Evolutionary conservation across 805 yeast genomes (phyloP).

Genomic region (Metschnikowia similis): DNA sequence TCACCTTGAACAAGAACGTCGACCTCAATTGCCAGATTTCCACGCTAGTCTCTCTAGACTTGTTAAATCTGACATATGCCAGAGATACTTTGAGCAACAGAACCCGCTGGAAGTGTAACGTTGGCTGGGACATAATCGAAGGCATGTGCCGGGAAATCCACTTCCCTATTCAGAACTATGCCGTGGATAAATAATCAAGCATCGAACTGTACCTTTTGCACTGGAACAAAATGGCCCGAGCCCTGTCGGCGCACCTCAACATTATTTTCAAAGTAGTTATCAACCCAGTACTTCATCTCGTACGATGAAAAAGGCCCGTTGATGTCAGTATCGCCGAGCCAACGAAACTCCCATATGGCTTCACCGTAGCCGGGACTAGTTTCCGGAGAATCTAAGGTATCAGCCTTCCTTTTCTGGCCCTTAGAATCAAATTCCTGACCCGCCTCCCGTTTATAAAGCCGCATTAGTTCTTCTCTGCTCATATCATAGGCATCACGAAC

Average conservation of each 20-base stretch:
- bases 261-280: slow-evolving; percentile 43
- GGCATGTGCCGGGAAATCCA: slow-evolving; percentile 59
- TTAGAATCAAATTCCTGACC: slow-evolving; percentile 30
- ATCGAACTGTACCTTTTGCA: slow-evolving; percentile 22
- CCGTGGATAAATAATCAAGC: slow-evolving; percentile 31
- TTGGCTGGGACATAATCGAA: slow-evolving; percentile 61
- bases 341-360: slow-evolving; percentile 46
- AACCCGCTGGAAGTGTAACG: slow-evolving; percentile 75
- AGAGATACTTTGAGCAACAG: slow-evolving; percentile 60
- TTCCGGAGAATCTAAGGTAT: neutral
- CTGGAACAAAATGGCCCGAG: slow-evolving; percentile 21
- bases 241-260: slow-evolving; percentile 39
- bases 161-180: slow-evolving; percentile 62
- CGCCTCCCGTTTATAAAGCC: slow-evolving; percentile 40
- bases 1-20: slow-evolving; percentile 38
- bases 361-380: slow-evolving; percentile 22
- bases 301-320: slow-evolving; percentile 48
- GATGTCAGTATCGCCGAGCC: slow-evolving; percentile 36
- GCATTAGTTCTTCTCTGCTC: slow-evolving; percentile 48
- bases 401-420: slow-evolving; percentile 20
- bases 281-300: slow-evolving; percentile 56
- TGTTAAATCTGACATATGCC: slow-evolving; percentile 40
- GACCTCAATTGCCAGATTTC: slow-evolving; percentile 57
- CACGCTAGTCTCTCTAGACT: slow-evolving; percentile 52
- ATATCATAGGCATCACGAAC: slow-evolving; percentile 46